Conservation (phyloP, 495 filamentous ascomycete species). For the Geopyxis carbonaria region DNA sequence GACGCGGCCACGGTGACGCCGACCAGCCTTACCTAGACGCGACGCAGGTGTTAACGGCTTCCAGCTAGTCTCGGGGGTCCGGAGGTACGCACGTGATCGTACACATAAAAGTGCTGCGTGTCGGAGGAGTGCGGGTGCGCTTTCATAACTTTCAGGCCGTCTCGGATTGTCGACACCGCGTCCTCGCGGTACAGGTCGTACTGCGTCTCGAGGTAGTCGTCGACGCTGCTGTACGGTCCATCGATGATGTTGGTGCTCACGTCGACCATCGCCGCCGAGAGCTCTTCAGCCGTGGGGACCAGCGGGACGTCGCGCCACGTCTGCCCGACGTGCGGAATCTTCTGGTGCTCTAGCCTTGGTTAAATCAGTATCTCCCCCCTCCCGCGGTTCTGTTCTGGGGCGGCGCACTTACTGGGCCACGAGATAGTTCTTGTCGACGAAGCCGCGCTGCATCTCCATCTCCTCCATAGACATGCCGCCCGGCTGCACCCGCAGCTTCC, state of each 20-base stretch:
- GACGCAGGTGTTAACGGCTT: constrained; percentile 3
- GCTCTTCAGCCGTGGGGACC: constrained; percentile 28
- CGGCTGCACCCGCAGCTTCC: constrained; percentile 15
- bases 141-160: constrained; percentile 36
- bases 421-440: constrained; percentile 10
- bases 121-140: constrained; percentile 35
- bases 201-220: constrained; percentile 42
- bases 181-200: constrained; percentile 54
- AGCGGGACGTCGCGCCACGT: constrained; percentile 32
- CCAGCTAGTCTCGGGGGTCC: no score
- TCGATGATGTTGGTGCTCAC: constrained; percentile 27
- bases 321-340: constrained; percentile 9
- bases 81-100: constrained; percentile 45
- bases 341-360: constrained; percentile 17
- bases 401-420: constrained; percentile 13
- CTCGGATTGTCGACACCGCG: constrained; percentile 39
- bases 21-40: constrained; percentile 43
- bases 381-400: no score
- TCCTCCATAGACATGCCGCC: constrained; percentile 7
- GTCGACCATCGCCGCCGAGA: constrained; percentile 21
- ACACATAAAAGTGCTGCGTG: constrained; percentile 42
- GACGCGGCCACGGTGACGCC: constrained; percentile 43
- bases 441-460: not conserved
- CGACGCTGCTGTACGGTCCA: constrained; percentile 25
- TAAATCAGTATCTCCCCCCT: no score